Base-by-base conservation (phyloP, 2,329 filamentous ascomycete species). In the Xylaria sp. region DNA sequence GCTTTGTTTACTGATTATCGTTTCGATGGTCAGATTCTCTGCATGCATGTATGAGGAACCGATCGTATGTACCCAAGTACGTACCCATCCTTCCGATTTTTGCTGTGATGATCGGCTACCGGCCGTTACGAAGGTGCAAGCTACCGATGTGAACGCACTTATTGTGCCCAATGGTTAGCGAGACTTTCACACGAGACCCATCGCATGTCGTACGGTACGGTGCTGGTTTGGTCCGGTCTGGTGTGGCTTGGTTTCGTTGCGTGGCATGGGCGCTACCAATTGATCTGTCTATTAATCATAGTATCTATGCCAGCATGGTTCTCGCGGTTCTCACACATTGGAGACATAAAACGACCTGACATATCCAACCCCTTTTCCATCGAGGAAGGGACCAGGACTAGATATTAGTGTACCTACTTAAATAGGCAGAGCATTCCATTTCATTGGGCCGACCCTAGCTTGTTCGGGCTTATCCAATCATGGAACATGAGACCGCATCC, bases 41-140 rank as follows among this genome's bases (percentile, higher is more conserved):
- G 46, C 9, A 50, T 50, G 46, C 15, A 13, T 50, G 23, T 6
- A 50, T 50, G 8, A 50, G 23, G 20, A 20, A 20, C 15, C n/a
- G 20, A 48, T 10, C 13, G 2, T 9, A 46, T 46, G 18, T 46
- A 46, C 12, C 12, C 9, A 37, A 4, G 12, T n/a, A 50, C 12
- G 46, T 13, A 12, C 10, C 1, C 10, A 50, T 20, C 18, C 31
- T 23, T 23, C 46, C 58, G n/a, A 15, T n/a, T 60, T 60, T 34
- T 34, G 57, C 18, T 52, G 48, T 51, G 25, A 46, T n/a, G 44
- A 56, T 44, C 69, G 71, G 71, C 54, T 69, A 64, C 46, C 61
- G 37, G 61, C 71, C 23, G 71, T 58, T 67, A 67, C 71, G 66
- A 69, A 61, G 4, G 61, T 62, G 71, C 69, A 73, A 63, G 64